phyloP scores from a whole-genome alignment of 2,329 filamentous ascomycete genomes.

The Pseudogymnoascus destructans region DNA sequence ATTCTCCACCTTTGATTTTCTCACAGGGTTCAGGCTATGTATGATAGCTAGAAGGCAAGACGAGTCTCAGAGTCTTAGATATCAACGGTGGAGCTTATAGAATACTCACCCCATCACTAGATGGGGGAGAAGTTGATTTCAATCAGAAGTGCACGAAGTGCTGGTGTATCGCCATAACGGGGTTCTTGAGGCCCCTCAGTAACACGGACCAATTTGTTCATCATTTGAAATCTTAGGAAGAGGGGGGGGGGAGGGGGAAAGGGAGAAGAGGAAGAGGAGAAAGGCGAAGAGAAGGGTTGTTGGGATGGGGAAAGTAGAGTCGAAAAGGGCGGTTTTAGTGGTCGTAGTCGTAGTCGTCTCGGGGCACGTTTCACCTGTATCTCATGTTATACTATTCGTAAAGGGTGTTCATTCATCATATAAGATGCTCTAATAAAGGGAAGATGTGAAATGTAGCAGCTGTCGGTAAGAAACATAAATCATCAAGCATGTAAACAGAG shows the following conservation, averaged over 20 bases:
- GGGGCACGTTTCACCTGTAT: slow-evolving; percentile 1
- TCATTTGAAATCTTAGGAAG: background rate
- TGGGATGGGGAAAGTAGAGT: background rate
- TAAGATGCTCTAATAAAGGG: background rate
- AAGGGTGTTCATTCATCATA: background rate
- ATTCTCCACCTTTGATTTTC: background rate
- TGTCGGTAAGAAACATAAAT: slow-evolving; percentile 60
- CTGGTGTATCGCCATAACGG: slow-evolving; percentile 5
- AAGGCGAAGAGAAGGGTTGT: background rate
- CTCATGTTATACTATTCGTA: slow-evolving; percentile 1
- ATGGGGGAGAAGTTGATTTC: slow-evolving; percentile 1
- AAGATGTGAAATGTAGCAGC: slow-evolving; percentile 44
- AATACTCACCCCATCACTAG: slow-evolving; percentile 1
- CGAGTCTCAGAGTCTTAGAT: background rate
- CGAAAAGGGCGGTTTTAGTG: background rate
- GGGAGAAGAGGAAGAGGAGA: background rate
- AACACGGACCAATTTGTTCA: slow-evolving; percentile 7
- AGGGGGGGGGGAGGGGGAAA: background rate
- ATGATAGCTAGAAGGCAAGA: background rate
- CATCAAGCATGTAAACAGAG: slow-evolving; percentile 37
- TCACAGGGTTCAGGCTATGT: background rate
- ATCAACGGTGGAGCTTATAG: background rate
- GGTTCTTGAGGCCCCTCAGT: slow-evolving; percentile 5
- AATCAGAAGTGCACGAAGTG: slow-evolving; percentile 6
- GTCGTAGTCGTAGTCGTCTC: background rate